Base-by-base conservation (phyloP, 202 grass and related monocot species). In the Schoenoplectus tabernaemontani region DNA sequence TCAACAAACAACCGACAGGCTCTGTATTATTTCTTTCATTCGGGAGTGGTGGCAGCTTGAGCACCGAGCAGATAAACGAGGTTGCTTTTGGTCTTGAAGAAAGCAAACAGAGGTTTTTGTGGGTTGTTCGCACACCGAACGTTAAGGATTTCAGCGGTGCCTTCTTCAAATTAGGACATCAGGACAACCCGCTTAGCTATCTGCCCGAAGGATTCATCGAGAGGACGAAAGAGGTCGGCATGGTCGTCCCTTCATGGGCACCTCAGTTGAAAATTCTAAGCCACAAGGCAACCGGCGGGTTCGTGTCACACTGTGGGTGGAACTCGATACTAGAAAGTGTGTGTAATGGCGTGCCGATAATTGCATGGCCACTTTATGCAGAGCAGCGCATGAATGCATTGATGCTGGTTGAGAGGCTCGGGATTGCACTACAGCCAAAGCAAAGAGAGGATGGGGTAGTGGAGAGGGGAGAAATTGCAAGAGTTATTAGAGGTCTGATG, bases 281-380 rank as follows among this genome's bases (percentile, higher is more conserved):
- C 47, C 86, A 92, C 66, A 69, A 39, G 1, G 77, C 86, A 7
- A 59, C 67, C 0, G 82, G 82, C 1, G 90, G 78, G 3, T 87
- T 92, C 77, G 2, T 92, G 69, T 81, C 83, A 30, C 89, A 91
- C 83, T 77, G 85, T 38, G 88, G 88, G 9, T 90, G 88, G 88
- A 87, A 87, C 82, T 90, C 83, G 13, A 83, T 61, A 16, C 68
- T 85, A 13, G 88, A 90, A 78, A 84, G 85, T 9, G 30, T 69
- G 0, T 54, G 16, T 2, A 48, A 81, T 9, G 80, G 83, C 8
- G 84, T 90, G 46, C 88, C 88, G 5, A 82, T 76, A 66, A 85
- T 85, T 72, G 77, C 41, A 6, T 85, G 81, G 81, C 81, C 81
- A 4, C 38, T 84, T 42, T 84, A 84, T 54, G 82, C 72, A 8